Conservation (phyloP, 1,139 yeast genomes). For the Saccharomyces hybrid region DNA sequence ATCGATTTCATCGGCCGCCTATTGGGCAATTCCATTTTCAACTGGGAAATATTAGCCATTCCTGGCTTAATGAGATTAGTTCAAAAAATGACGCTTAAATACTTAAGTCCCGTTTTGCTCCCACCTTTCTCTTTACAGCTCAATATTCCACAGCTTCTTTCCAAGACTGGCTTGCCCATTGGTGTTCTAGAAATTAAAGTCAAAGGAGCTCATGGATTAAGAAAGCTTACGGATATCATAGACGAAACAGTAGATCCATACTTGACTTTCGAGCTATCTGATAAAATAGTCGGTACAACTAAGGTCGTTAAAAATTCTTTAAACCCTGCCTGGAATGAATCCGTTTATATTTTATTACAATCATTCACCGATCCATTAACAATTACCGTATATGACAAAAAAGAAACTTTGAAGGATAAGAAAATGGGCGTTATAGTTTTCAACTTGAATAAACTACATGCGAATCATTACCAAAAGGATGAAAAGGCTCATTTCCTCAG, state of each 20-base stretch:
- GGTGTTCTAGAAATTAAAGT: constrained; percentile 74
- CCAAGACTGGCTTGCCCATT: constrained; percentile 79
- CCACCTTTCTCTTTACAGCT: constrained; percentile 87
- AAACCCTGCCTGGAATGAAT: constrained; percentile 80
- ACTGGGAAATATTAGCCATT: constrained; percentile 76
- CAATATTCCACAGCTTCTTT: constrained; percentile 80
- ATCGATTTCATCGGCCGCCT: constrained; percentile 71
- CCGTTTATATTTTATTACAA: constrained; percentile 57
- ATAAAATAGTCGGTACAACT: constrained; percentile 56
- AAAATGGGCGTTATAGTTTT: constrained; percentile 69
- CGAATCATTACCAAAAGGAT: constrained; percentile 45
- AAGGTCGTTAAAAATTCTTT: constrained; percentile 55
- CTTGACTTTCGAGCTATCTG: constrained; percentile 59
- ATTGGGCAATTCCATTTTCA: constrained; percentile 70
- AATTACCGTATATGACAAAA: constrained; percentile 62
- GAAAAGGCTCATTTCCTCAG: constrained; percentile 54
- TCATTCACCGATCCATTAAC: constrained; percentile 76
- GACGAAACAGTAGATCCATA: constrained; percentile 89
- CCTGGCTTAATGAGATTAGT: constrained; percentile 83
- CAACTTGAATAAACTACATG: constrained; percentile 61
- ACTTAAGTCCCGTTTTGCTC: constrained; percentile 79
- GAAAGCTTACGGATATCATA: constrained; percentile 52
- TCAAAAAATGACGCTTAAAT: constrained; percentile 76
- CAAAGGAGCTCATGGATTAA: constrained; percentile 58
- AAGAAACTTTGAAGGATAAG: constrained; percentile 74